A percentile compares a stretch with the other conserved stretches of the same genome.
phyloP scores from a whole-genome alignment of 495 filamentous ascomycete species.

The Penicillium chermesinum region DNA sequence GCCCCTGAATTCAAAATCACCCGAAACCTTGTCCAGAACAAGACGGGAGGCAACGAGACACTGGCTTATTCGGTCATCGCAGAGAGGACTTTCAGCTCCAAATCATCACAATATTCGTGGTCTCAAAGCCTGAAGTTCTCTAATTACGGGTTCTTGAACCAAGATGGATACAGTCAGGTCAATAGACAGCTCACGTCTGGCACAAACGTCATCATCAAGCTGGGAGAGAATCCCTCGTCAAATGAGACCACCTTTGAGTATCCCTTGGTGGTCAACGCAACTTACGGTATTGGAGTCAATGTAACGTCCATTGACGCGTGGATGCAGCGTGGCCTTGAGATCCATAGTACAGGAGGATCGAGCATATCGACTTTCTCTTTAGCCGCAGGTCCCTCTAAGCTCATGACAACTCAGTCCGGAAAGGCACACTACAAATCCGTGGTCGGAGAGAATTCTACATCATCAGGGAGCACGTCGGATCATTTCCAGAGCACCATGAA shows the following conservation, averaged over 20 bases:
- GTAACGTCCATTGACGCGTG: conserved; percentile 56
- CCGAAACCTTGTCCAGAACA: conserved; percentile 36
- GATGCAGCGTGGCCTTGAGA: conserved; percentile 54
- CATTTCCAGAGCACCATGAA: conserved; percentile 23
- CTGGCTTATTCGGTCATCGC: conserved; percentile 56
- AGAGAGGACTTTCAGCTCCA: conserved; percentile 50
- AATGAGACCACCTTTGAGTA: conserved; percentile 52
- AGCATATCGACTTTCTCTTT: conserved; percentile 53
- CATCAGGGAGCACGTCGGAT: conserved; percentile 26
- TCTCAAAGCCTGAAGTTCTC: conserved; percentile 52
- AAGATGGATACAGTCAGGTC: conserved; percentile 55
- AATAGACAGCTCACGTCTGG: conserved; percentile 60
- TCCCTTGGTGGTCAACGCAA: conserved; percentile 56
- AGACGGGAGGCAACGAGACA: conserved; percentile 55
- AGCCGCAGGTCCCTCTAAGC: conserved; percentile 23
- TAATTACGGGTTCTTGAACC: conserved; percentile 55
- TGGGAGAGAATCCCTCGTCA: conserved; percentile 9
- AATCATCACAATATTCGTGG: conserved; percentile 52
- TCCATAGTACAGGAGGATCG: conserved; percentile 34
- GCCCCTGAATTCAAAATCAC: conserved; percentile 38
- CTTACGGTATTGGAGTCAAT: conserved; percentile 42
- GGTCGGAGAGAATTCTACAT: conserved; percentile 20
- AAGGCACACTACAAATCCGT: conserved; percentile 21
- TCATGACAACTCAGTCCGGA: conserved; percentile 29
- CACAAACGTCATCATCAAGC: conserved; percentile 42